Evolutionary conservation across 1,284 basidiomycete species (phyloP), one percentile per base, ranked within the genome.

Genomic region (Afroboletus lepidellus): DNA sequence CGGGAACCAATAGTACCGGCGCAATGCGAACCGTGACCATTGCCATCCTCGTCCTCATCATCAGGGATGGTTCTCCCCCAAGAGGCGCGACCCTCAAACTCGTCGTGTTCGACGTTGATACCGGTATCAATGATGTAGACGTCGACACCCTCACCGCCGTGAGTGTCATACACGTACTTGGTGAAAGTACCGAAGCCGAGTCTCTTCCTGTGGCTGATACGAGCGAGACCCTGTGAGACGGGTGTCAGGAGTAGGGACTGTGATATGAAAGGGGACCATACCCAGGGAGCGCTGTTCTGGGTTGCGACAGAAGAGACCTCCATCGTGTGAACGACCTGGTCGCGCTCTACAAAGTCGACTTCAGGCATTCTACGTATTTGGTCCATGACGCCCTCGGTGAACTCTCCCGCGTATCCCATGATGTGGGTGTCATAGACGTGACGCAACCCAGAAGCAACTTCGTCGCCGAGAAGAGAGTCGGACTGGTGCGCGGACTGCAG

Each of bases 271-370:
- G 5, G 15, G 15, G 32, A 39, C 27, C 84, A 72, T 69, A 92
- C 94, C 97, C 97, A 98, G 51, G 96, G 94, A 21, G 96, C 92
- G 29, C 78, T 74, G 53, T 74, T 85, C 81, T 98, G 92, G 6
- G 76, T 70, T 48, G 7, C 20, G 3, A 64, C 15, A 1, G 48
- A 43, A 0, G 62, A 65, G 41, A 76, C 60, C 2, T 87, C 84
- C 59, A 83, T 79, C 15, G 90, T 87, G 60, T 77, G 80, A 21
- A 96, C 90, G 60, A 94, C 77, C 74, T 96, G 93, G 76, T 99
- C 97, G 57, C 78, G 82, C 77, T 99, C 97, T 55, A 99, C 79
- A 67, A 90, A 96, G 29, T 87, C 91, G 46, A 99, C 94, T 70
- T 96, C 94, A 18, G 95, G 94, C 76, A 90, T 80, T 45, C 79